Percentiles rank a stretch among this genome's conserved stretches.
phyloP scores from a whole-genome alignment of 2,329 filamentous ascomycete species.

The Thelonectria rubi region DNA sequence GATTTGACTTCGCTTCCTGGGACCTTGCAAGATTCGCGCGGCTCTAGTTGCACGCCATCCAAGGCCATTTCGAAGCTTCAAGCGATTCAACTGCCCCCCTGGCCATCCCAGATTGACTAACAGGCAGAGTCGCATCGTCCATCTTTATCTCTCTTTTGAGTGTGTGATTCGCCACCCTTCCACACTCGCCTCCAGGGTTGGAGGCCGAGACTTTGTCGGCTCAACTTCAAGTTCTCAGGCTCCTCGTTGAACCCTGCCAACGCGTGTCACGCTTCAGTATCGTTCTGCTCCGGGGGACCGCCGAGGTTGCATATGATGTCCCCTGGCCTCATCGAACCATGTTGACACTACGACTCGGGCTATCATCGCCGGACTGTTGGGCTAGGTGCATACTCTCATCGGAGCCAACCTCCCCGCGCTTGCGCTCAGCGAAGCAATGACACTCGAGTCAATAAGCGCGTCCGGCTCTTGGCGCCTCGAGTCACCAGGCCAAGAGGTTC shows the following conservation, averaged over 20 bases:
- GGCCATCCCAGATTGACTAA: slow-evolving; percentile 23
- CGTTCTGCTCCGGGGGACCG: no score
- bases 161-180: slow-evolving; percentile 1
- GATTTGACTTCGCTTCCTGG: background rate
- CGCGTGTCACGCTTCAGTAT: background rate
- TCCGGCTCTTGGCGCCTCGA: background rate
- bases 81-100: slow-evolving; percentile 3
- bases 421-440: background rate
- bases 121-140: slow-evolving; percentile 6
- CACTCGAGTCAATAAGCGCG: background rate
- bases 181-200: background rate
- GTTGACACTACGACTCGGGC: background rate
- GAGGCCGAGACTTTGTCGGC: background rate
- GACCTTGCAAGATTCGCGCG: background rate
- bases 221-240: background rate
- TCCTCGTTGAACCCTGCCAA: background rate
- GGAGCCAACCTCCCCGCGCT: background rate
- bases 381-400: background rate
- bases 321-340: no score
- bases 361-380: background rate
- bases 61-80: no score
- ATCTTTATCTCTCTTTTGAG: slow-evolving; percentile 8
- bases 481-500: background rate
- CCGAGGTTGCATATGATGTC: no score
- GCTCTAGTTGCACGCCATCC: background rate